phyloP scores from a whole-genome alignment of 2,329 filamentous ascomycete species.

The Colletotrichum limetticola region DNA sequence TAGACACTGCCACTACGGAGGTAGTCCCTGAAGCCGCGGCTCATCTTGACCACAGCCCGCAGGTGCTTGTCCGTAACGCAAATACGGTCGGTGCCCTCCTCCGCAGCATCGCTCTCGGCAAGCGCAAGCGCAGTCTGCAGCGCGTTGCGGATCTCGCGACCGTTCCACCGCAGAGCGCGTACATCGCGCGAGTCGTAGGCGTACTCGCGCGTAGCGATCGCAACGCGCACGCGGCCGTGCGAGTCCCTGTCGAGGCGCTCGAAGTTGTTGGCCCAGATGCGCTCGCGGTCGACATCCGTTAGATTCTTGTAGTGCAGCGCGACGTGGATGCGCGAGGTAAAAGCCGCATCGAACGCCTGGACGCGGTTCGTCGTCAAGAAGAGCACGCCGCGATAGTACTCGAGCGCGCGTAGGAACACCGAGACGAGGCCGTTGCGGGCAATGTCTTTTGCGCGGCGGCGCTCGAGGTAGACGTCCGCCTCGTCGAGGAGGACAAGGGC shows the following conservation, averaged over 20 bases:
- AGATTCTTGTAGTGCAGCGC: constrained; percentile 44
- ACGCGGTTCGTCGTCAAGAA: constrained; percentile 64
- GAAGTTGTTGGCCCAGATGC: constrained; percentile 44
- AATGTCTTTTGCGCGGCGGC: constrained; percentile 56
- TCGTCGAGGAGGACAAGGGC: constrained; percentile 68
- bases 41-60: constrained; percentile 38
- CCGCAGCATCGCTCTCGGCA: constrained; percentile 39
- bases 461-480: constrained; percentile 69
- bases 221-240: constrained; percentile 38
- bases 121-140: constrained; percentile 47
- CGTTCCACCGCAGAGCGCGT: constrained; percentile 38
- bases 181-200: constrained; percentile 37
- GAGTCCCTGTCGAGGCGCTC: constrained; percentile 42
- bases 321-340: constrained; percentile 45
- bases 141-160: constrained; percentile 47
- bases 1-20: constrained; percentile 41
- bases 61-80: constrained; percentile 38
- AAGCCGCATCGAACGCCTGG: constrained; percentile 45
- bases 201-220: constrained; percentile 37
- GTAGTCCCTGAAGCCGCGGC: constrained; percentile 38
- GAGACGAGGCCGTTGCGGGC: constrained; percentile 59
- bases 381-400: constrained; percentile 62
- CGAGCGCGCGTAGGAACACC: constrained; percentile 60
- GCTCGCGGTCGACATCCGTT: constrained; percentile 39
- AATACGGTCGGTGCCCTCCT: constrained; percentile 33